Base-by-base conservation (phyloP, 352 stramenopile genomes). In the Globisporangium iwayamae region DNA sequence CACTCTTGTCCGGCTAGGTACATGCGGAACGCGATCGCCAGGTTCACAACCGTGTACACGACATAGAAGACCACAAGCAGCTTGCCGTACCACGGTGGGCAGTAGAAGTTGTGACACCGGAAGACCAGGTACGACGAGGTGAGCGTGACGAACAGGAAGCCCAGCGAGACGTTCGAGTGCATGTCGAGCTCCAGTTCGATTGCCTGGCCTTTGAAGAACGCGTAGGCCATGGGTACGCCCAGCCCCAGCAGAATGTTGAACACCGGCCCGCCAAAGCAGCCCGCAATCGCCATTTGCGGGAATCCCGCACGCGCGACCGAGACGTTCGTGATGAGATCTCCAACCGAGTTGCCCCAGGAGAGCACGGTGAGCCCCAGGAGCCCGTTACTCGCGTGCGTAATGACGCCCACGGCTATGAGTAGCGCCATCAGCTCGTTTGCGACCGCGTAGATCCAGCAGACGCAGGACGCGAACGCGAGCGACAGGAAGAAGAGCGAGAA, bases 381-480 rank as follows among this genome's bases (percentile, higher is more conserved):
- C 51, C 81, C 93, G 60, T 88, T 91, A 62, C 82, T 88, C 9
- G 78, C 76, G 36, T 86, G 81, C 16, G 85, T 94, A 59, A 93
- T 92, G 28, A 79, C 75, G 13, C 87, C 87, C 34, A 91, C 71
- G 0, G 86, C 79, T 36, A 91, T 74, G 10, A 97, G 71, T 28
- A 96, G 62, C 13, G 80, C 83, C 60, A 98, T 83, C 1, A 97
- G 62, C 53, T 98, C 91, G 43, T 79, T 89, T 5, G 91, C 90
- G 39, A 98, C 74, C 2, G 85, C 73, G 70, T 96, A 98, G 67
- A 98, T 97, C 93, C 91, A 98, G 51, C 83, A 83, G 14, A 97
- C 88, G 62, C 87, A 97, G 16, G 93, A 86, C 11, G 80, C 66
- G 30, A 96, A 91, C 5, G 79, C 85, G 22, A 96, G 66, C 8